These are phyloP conservation scores for Sphagnum fallax DNA, from an alignment of 228 moss, liverwort and hornwort genomes.

Conservation along the genomic window DNA sequence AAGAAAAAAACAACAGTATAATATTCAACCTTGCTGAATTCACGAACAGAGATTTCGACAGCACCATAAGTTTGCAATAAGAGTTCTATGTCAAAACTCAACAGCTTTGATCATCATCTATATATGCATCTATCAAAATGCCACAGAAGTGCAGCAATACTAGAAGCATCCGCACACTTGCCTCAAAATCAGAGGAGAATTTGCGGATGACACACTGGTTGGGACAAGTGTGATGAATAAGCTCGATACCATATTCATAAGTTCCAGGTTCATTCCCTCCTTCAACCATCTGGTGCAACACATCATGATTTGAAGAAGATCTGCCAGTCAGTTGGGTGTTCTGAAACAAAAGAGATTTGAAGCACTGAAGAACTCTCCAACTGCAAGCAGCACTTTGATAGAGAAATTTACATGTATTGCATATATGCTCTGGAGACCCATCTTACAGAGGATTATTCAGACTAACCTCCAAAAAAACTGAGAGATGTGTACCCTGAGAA, in stretches of 20 bases:
- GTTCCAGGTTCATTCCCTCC: slow-evolving; percentile 42
- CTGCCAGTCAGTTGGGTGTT: background rate
- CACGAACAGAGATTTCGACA: too few species aligned
- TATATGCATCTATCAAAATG: too few species aligned
- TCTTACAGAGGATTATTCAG: slow-evolving; percentile 1
- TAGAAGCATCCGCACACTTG: background rate
- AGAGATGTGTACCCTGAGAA: slow-evolving; percentile 58
- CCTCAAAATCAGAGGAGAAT: slow-evolving; percentile 63
- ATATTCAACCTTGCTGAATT: background rate
- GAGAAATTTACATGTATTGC: background rate
- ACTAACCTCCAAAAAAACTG: slow-evolving; percentile 59
- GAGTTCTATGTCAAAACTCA: too few species aligned
- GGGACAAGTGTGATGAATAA: slow-evolving; percentile 47
- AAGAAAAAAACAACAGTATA: background rate
- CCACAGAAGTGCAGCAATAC: too few species aligned
- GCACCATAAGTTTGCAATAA: too few species aligned
- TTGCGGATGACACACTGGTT: slow-evolving; percentile 55
- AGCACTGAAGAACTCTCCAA: background rate
- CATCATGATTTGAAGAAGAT: background rate
- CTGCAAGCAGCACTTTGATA: background rate
- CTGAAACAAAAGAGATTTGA: too few species aligned
- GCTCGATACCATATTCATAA: slow-evolving; percentile 63
- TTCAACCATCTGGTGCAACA: slow-evolving; percentile 45
- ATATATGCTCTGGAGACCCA: background rate
- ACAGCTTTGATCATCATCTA: too few species aligned